These are phyloP conservation scores for Spergularia marina DNA, from an alignment of 148 eudicot species.

Conservation along the genomic window DNA sequence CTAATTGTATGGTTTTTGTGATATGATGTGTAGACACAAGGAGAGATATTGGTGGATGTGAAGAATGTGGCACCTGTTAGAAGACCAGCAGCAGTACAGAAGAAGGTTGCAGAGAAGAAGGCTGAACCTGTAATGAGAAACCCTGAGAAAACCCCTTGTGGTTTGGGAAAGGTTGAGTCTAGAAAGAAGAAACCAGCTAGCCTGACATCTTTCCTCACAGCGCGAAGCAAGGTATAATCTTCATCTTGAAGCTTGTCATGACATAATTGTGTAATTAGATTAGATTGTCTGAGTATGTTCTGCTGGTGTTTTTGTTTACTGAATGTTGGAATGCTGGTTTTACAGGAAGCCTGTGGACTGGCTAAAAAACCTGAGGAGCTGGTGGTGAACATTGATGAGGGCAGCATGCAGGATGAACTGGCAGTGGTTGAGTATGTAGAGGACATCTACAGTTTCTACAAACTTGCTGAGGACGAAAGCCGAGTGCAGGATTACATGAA, in stretches of 20 bases:
- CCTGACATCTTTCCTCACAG: conserved; percentile 45
- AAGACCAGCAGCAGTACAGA: conserved; percentile 22
- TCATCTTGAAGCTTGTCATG: neutral
- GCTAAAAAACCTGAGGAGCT: conserved; percentile 31
- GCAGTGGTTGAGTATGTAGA: conserved; percentile 46
- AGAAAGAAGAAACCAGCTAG: conserved; percentile 31
- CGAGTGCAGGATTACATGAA: conserved; percentile 36
- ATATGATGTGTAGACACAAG: conserved; percentile 35
- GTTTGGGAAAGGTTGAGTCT: conserved; percentile 11
- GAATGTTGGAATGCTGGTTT: neutral
- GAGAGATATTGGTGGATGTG: conserved; percentile 36
- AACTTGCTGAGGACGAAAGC: conserved; percentile 34
- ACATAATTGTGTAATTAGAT: neutral
- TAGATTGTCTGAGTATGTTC: too few relatives aligned
- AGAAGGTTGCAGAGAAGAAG: conserved; percentile 31
- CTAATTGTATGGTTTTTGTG: neutral
- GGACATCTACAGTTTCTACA: conserved; percentile 40
- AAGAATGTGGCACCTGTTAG: conserved; percentile 17
- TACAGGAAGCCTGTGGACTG: conserved; percentile 44
- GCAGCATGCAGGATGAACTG: conserved; percentile 29
- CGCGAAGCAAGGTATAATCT: conserved; percentile 46
- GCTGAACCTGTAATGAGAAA: conserved; percentile 12
- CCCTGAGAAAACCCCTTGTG: conserved; percentile 24
- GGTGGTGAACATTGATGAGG: conserved; percentile 42
- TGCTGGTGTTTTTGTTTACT: too few relatives aligned